phyloP scores from a whole-genome alignment of 2,329 filamentous ascomycete genomes.

The Conoideocrella luteorostrata region DNA sequence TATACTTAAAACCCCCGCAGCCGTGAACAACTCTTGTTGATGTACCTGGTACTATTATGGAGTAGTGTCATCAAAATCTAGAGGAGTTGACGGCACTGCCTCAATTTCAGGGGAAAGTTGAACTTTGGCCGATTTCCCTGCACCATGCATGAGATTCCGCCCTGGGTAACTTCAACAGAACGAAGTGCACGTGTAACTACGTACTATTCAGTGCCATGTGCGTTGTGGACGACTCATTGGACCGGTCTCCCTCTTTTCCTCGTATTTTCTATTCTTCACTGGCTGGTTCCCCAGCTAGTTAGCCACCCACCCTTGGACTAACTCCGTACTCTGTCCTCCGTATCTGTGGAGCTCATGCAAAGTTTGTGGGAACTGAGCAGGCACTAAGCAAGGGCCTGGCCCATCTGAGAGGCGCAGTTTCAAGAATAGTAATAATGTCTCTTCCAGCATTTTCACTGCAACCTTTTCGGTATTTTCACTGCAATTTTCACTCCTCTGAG shows the following conservation, averaged over 20 bases:
- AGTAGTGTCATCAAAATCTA: no score
- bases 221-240: no score
- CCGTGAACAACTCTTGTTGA: no score
- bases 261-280: background rate
- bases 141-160: background rate
- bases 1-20: no score
- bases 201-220: no score
- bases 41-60: no score
- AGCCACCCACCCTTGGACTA: no score
- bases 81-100: background rate
- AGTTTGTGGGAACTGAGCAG: background rate
- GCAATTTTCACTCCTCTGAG: no score
- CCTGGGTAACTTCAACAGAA: background rate
- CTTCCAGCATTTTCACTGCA: background rate
- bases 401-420: slow-evolving; percentile 2
- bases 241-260: background rate
- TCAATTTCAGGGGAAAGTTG: background rate
- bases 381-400: background rate
- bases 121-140: background rate
- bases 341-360: no score
- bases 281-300: no score
- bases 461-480: no score
- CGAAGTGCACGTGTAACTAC: background rate
- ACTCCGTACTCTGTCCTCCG: no score
- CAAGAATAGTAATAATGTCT: slow-evolving; percentile 6